Base-by-base conservation (phyloP, 345 rosid species). In the Fremontodendron californicum region DNA sequence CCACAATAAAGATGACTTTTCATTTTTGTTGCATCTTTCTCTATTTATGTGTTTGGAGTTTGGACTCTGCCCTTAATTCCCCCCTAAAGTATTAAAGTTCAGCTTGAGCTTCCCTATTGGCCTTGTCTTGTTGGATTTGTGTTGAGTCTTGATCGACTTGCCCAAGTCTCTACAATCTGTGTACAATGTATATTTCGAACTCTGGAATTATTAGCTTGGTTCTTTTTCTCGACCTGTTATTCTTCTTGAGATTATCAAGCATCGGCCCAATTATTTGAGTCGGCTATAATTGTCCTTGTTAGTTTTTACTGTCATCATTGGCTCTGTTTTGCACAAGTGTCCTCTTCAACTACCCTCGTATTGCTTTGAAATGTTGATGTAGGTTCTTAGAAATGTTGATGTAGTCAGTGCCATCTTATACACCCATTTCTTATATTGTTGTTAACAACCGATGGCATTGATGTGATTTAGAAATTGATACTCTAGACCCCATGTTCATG, bases 101-200 rank as follows among this genome's bases (percentile, higher is more conserved):
- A 23, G 25, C 35, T 43, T 25, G 6, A 16, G 23, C 43, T 71
- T 46, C 9, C 11, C 46, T 46, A 27, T 21, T 37, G 70, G 29
- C 71, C 18, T 46, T 27, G 74, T 46, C 60, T 9, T 71, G 74
- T 71, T 71, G 27, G 60, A 31, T 71, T 7, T 19, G 58, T 49
- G 9, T 48, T 46, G 43, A 48, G 29, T 71, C 74, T 48, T 71
- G 9, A 31, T 16, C 0, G 25, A 70, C 39, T 45, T 43, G 29
- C 37, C 27, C 62, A 51, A 10, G 60, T 52, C 46, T 10, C 18
- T 71, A 10, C 35, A 35, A 45, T 27, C 54, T 12, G 21, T 69
- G 55, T 40, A 45, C 29, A 10, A 10, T 39, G 31, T 61, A 11
- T 5, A 29, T 13, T 37, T 63, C 8, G 25, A 37, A 35, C 25